Evolutionary conservation across 2,329 filamentous ascomycete genomes (phyloP).

Genomic region (Nannizzia gypsea): DNA sequence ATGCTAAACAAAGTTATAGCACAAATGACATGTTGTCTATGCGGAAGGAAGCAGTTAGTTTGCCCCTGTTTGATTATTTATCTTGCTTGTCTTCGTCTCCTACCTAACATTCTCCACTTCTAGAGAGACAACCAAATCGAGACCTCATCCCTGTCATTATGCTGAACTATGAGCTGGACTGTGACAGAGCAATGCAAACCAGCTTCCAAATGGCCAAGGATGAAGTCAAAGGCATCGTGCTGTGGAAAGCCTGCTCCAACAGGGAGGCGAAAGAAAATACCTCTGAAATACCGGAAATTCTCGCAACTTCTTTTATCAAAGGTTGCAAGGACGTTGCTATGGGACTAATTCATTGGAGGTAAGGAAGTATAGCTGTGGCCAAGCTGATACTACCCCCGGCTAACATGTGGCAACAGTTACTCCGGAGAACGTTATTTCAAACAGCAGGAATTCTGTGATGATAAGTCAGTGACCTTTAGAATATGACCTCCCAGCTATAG

Average conservation of each 20-base stretch:
- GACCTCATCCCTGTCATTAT: not conserved
- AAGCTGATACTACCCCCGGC: not conserved
- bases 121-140: constrained; percentile 3
- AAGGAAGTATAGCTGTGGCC: not conserved
- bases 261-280: not conserved
- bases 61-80: not conserved
- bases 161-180: not conserved
- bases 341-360: not conserved
- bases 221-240: not conserved
- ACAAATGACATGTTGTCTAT: not conserved
- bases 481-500: not conserved
- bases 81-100: too few relatives aligned
- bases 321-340: not conserved
- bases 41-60: not conserved
- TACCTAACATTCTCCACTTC: not conserved
- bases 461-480: not conserved
- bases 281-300: not conserved
- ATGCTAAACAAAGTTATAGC: not conserved
- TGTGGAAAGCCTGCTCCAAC: not conserved
- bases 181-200: not conserved
- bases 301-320: not conserved
- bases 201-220: not conserved
- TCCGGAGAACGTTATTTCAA: not conserved
- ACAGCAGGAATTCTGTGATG: not conserved
- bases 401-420: not conserved